These are phyloP conservation scores for Chenopodium album DNA, from an alignment of 148 eudicot species.

Conservation along the genomic window DNA sequence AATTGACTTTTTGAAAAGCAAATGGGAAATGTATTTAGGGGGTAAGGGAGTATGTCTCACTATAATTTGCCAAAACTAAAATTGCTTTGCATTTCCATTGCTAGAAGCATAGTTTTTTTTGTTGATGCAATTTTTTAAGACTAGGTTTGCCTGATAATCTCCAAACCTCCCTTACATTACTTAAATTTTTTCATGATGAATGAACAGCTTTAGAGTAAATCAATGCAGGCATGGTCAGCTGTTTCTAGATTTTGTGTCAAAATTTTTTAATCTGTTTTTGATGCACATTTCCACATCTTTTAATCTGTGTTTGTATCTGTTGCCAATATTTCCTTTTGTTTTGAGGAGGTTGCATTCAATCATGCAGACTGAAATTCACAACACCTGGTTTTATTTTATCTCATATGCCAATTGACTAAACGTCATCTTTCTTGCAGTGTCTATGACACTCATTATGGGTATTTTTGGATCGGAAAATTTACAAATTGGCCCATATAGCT, in stretches of 20 bases:
- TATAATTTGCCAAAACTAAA: too few relatives aligned
- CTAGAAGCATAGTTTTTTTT: background rate
- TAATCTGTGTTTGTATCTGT: background rate
- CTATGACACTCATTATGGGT: slow-evolving; percentile 73
- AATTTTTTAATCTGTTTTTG: background rate
- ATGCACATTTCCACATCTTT: background rate
- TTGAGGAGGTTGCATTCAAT: background rate
- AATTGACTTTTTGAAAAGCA: too few relatives aligned
- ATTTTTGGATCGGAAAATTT: slow-evolving; percentile 66
- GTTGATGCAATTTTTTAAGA: background rate
- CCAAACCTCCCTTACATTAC: background rate
- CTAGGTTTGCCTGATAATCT: background rate
- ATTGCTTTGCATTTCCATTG: too few relatives aligned
- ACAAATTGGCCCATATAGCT: slow-evolving; percentile 68
- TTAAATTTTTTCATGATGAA: background rate
- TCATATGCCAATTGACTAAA: slow-evolving; percentile 11
- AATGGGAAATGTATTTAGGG: too few relatives aligned
- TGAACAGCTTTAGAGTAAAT: background rate
- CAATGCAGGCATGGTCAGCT: background rate
- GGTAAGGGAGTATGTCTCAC: too few relatives aligned
- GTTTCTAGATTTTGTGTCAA: background rate
- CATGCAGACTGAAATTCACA: background rate
- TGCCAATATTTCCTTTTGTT: background rate
- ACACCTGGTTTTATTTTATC: background rate
- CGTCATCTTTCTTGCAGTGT: slow-evolving; percentile 50